Evolutionary conservation across 805 yeast species (phyloP).

Genomic region (Lipomyces mesembrius): DNA sequence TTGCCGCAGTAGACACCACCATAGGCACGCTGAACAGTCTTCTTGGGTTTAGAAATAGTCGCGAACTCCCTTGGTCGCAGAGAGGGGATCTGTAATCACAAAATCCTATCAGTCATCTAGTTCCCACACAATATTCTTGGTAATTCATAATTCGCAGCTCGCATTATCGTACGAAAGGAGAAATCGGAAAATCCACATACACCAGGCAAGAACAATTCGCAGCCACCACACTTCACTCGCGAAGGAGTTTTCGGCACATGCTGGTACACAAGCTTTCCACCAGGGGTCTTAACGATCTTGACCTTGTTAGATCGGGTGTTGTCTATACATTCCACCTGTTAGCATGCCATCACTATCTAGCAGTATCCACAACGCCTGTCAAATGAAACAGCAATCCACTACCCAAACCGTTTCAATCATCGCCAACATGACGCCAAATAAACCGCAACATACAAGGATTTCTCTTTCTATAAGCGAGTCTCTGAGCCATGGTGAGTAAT

Average conservation of each 20-base stretch:
- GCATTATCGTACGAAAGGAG: neutral
- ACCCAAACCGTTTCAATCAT: neutral
- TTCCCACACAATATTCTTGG: neutral
- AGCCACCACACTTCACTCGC: constrained; percentile 64
- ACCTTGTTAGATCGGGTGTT: constrained; percentile 99
- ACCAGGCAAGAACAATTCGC: constrained; percentile 76
- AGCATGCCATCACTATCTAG: neutral
- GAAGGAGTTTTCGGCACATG: constrained; percentile 84
- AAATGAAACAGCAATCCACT: neutral
- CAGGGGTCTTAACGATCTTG: constrained; percentile 99
- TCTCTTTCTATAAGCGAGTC: constrained; percentile 99
- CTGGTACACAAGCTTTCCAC: constrained; percentile 98
- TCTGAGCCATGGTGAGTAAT: constrained; percentile 83
- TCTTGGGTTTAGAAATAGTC: constrained; percentile 89
- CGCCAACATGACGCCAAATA: constrained; percentile 43
- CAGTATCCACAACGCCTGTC: neutral
- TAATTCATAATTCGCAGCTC: neutral
- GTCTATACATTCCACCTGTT: constrained; percentile 60
- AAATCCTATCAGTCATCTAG: neutral
- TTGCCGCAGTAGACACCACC: constrained; percentile 98
- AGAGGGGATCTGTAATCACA: constrained; percentile 58
- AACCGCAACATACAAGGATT: constrained; percentile 83
- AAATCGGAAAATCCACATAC: constrained; percentile 33
- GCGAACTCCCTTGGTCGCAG: constrained; percentile 99
- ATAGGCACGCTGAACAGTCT: constrained; percentile 99